Percentiles rank a stretch among this genome's conserved stretches.
Evolutionary conservation across 1,139 yeast genomes (phyloP).

Genomic region (Eremothecium coryli): DNA sequence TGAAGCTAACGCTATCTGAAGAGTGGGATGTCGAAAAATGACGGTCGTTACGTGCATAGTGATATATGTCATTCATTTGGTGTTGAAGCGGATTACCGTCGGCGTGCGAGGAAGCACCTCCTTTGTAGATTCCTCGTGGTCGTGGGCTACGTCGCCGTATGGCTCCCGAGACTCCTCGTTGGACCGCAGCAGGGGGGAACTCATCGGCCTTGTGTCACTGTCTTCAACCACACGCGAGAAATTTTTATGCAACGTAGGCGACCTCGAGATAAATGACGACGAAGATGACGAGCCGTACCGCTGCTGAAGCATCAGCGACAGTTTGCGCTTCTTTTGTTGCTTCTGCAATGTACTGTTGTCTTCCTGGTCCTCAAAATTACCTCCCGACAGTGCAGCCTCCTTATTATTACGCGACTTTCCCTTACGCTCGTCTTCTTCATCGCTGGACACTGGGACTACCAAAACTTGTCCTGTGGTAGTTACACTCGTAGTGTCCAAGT

Average conservation of each 20-base stretch:
- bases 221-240: not conserved
- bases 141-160: not conserved
- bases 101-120: not conserved
- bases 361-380: conserved; percentile 12
- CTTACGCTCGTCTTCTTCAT: conserved; percentile 16
- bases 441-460: conserved; percentile 23
- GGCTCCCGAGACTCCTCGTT: too few relatives aligned
- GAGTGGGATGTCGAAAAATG: too few relatives aligned
- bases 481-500: conserved; percentile 18
- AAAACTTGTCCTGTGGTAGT: conserved; percentile 24
- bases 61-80: not conserved
- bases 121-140: not conserved
- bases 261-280: conserved; percentile 3
- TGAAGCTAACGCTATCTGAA: too few relatives aligned
- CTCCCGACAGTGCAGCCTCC: not conserved
- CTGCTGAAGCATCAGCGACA: conserved; percentile 27
- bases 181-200: too few relatives aligned
- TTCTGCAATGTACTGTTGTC: conserved; percentile 25
- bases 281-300: conserved; percentile 27
- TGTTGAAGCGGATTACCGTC: conserved; percentile 6
- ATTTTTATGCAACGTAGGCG: conserved; percentile 3
- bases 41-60: too few relatives aligned
- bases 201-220: too few relatives aligned
- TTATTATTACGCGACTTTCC: not conserved
- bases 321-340: conserved; percentile 26